Conservation (phyloP, 148 eudicot species). For the Selenicereus undatus region DNA sequence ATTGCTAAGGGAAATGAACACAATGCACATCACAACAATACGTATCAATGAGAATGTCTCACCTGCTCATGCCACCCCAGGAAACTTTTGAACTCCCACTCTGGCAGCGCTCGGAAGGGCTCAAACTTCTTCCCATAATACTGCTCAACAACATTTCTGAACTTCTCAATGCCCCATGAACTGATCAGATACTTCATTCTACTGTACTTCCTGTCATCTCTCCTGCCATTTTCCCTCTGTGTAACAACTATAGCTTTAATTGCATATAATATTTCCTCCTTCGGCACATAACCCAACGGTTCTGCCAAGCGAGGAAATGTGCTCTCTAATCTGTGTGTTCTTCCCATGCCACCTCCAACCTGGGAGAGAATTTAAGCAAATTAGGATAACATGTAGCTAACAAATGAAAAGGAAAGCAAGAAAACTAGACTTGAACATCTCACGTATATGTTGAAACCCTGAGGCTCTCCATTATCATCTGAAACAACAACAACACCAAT, state of each 20-base stretch:
- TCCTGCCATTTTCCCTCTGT: slow-evolving; percentile 93
- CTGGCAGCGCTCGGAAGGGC: slow-evolving; percentile 82
- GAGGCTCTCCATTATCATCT: slow-evolving; percentile 84
- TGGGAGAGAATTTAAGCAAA: slow-evolving; percentile 27
- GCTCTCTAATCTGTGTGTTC: slow-evolving; percentile 83
- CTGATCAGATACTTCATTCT: slow-evolving; percentile 91
- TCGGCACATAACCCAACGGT: slow-evolving; percentile 93
- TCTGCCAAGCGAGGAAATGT: slow-evolving; percentile 94
- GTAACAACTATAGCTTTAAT: slow-evolving; percentile 96
- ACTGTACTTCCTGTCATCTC: slow-evolving; percentile 94
- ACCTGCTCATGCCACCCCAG: slow-evolving; percentile 99
- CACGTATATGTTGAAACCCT: slow-evolving; percentile 93
- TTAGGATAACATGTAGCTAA: background rate
- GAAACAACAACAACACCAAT: slow-evolving; percentile 85
- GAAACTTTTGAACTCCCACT: slow-evolving; percentile 94
- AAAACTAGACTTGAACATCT: slow-evolving; percentile 16
- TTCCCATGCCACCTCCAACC: slow-evolving; percentile 99
- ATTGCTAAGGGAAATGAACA: background rate
- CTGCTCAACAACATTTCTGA: slow-evolving; percentile 77
- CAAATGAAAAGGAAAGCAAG: background rate
- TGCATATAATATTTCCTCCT: slow-evolving; percentile 90
- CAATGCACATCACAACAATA: background rate
- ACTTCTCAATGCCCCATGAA: slow-evolving; percentile 99
- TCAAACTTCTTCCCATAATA: slow-evolving; percentile 90
- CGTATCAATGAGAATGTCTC: slow-evolving; percentile 13